Conservation (phyloP, 1,284 basidiomycete genomes). For the Microbotryum silenes-acaulis region DNA sequence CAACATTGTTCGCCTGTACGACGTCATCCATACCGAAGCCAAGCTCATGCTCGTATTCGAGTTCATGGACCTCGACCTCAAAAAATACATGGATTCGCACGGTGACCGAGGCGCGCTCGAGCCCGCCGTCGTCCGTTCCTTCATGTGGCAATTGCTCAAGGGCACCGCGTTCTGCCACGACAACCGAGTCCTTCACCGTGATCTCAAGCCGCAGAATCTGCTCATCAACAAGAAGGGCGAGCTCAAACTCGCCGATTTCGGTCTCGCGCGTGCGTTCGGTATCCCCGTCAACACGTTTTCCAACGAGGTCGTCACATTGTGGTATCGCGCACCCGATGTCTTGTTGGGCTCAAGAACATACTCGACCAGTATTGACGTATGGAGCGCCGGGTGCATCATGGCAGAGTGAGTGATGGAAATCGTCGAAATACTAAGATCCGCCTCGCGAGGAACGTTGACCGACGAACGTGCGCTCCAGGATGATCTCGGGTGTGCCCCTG, state of each 20-base stretch:
- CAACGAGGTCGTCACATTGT: slow-evolving; percentile 93
- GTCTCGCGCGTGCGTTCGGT: slow-evolving; percentile 86
- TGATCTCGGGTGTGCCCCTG: slow-evolving; percentile 90
- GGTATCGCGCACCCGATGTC: slow-evolving; percentile 99
- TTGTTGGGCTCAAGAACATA: slow-evolving; percentile 94
- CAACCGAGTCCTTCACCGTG: slow-evolving; percentile 93
- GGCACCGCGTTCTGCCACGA: slow-evolving; percentile 99
- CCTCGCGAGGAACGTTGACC: not conserved
- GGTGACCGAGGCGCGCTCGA: slow-evolving; percentile 93
- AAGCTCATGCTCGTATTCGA: slow-evolving; percentile 99
- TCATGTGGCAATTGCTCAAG: slow-evolving; percentile 95
- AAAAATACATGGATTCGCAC: slow-evolving; percentile 99
- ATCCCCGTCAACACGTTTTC: slow-evolving; percentile 95
- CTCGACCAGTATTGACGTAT: slow-evolving; percentile 97
- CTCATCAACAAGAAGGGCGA: slow-evolving; percentile 96
- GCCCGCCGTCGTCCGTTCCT: slow-evolving; percentile 84
- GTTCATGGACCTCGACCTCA: slow-evolving; percentile 96
- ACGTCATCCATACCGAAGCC: slow-evolving; percentile 83
- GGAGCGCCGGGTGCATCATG: slow-evolving; percentile 99
- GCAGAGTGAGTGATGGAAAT: slow-evolving; percentile 60
- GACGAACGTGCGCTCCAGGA: slow-evolving; percentile 31
- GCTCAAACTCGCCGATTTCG: slow-evolving; percentile 75
- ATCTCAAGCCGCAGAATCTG: slow-evolving; percentile 95
- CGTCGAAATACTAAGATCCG: too few relatives aligned
- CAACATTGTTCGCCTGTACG: slow-evolving; percentile 92